Base-by-base conservation (phyloP, 192 early-diverging fungal genomes). In the Backusella luteola region DNA sequence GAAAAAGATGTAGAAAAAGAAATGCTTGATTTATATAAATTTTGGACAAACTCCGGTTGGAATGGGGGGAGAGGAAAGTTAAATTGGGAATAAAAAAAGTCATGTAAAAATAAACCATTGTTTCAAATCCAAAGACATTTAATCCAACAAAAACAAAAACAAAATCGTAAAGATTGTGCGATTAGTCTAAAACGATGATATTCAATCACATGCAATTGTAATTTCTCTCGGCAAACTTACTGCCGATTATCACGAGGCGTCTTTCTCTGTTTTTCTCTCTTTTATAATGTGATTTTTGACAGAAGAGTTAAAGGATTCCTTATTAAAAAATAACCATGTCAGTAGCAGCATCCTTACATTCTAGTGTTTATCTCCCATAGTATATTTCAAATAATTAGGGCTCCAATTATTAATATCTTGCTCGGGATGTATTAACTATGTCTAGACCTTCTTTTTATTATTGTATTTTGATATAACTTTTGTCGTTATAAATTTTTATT, bases 111-210 rank as follows among this genome's bases (percentile, higher is more conserved):
- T 56, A 59, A 59, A 29, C 29, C 21, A 23, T 63, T 63, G 56
- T 63, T 63, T 63, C 56, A 63, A 63, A 59, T 59, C 53, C 11
- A 63, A 63, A 56, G 46, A 49, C 46, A 49, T 49, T 49, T 19
- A 49, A 49, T 49, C 46, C 23, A 59, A 59, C n/a, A 59, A 59
- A 21, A 59, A 59, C 53, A 59, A 59, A 59, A 59, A 59, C 53
- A 59, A 63, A 26, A 63, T 63, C 56, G 9, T 26, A 26, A 49
- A 49, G 6, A n/a, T 49, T 49, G 46, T 49, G 46, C 46, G 19
- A 49, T 49, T 49, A 49, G 46, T 49, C 46, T 17, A 44, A 44
- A 44, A 44, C 7, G 19, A 23, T 56, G 8, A 56, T 23, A 23
- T 56, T 56, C 8, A 23, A 23, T 56, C 53, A 56, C 53, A 56